These are phyloP conservation scores for Conringia planisiliqua DNA, from an alignment of 345 rosid genomes.

Conservation along the genomic window DNA sequence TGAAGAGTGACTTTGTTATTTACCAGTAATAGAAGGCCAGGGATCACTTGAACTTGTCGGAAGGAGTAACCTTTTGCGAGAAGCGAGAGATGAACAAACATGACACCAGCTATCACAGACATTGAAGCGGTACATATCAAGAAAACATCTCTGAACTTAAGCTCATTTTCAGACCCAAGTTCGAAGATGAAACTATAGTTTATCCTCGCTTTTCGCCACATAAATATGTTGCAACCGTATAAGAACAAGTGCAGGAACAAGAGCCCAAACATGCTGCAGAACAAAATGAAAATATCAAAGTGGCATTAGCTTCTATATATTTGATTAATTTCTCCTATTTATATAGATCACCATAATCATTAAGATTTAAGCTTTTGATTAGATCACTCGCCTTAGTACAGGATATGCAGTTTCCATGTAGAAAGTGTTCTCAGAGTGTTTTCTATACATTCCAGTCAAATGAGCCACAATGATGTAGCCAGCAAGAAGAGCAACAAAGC, in stretches of 20 bases:
- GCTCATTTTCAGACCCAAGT: conserved; percentile 72
- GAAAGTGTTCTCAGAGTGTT: conserved; percentile 50
- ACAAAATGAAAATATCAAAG: not conserved
- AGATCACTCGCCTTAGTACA: conserved; percentile 74
- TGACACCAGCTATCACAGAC: conserved; percentile 72
- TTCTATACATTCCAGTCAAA: conserved; percentile 75
- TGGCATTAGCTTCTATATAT: conserved; percentile 19
- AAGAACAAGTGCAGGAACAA: conserved; percentile 81
- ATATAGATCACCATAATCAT: not conserved
- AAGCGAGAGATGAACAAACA: conserved; percentile 78
- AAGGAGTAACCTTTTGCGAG: conserved; percentile 70
- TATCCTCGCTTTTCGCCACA: conserved; percentile 90
- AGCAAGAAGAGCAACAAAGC: conserved; percentile 81
- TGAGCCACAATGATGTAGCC: conserved; percentile 90
- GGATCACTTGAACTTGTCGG: conserved; percentile 82
- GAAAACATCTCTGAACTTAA: conserved; percentile 88
- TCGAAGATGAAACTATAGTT: conserved; percentile 94
- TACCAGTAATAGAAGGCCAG: conserved; percentile 79
- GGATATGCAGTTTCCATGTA: conserved; percentile 98
- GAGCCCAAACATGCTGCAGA: conserved; percentile 90
- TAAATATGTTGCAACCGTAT: conserved; percentile 91
- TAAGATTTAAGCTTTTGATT: not conserved
- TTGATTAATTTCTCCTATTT: not conserved
- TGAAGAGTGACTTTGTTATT: conserved; percentile 14
- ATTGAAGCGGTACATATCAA: conserved; percentile 73